Conservation (phyloP, 768 basidiomycete genomes). For the Podaxis rugospora region DNA sequence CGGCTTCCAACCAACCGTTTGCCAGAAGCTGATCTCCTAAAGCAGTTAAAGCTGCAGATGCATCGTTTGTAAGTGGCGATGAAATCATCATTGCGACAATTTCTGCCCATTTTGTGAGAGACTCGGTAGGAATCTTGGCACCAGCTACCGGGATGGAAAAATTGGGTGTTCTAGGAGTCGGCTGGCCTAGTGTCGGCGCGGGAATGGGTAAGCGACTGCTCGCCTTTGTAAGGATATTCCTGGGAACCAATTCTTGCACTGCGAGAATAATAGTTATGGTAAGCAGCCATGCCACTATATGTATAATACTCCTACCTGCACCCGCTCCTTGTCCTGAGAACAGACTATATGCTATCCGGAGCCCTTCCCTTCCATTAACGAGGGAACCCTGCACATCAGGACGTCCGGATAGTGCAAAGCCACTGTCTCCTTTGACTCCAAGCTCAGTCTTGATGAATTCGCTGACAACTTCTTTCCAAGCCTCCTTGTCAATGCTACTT, state of each 20-base stretch:
- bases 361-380: conserved; percentile 58
- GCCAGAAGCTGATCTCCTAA: conserved; percentile 79
- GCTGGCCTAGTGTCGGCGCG: conserved; percentile 20
- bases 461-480: conserved; percentile 87
- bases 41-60: conserved; percentile 71
- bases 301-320: conserved; percentile 47
- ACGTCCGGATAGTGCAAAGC: conserved; percentile 14
- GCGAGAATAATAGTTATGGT: not conserved
- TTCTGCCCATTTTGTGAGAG: conserved; percentile 79
- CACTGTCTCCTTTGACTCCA: conserved; percentile 30
- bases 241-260: conserved; percentile 76
- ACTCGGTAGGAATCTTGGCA: conserved; percentile 52
- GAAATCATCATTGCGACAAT: conserved; percentile 80
- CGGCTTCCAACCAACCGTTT: conserved; percentile 76
- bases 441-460: conserved; percentile 84
- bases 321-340: conserved; percentile 80
- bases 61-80: conserved; percentile 62
- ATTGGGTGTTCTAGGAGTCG: conserved; percentile 62
- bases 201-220: conserved; percentile 31
- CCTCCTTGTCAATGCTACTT: conserved; percentile 87
- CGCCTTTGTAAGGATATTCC: conserved; percentile 43
- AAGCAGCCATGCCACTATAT: not conserved
- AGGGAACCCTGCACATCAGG: conserved; percentile 14
- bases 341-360: conserved; percentile 78
- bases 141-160: conserved; percentile 42